Conservation (phyloP, 176 grass and related monocot genomes). For the Dendrocalamus sinicus region DNA sequence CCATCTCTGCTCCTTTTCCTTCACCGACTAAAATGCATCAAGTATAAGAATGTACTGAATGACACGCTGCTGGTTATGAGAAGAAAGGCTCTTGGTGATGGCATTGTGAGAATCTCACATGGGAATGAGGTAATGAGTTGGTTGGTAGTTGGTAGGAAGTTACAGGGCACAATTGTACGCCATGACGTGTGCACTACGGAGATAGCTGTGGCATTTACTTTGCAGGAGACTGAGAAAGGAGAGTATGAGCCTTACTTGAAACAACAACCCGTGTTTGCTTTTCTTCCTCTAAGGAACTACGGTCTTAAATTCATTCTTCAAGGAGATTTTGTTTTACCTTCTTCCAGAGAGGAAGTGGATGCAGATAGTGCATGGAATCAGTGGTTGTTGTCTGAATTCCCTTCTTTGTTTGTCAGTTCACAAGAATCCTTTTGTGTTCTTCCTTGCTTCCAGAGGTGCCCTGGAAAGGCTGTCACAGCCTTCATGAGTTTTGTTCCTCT, state of each 20-base stretch:
- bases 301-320: slow-evolving; percentile 98
- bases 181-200: slow-evolving; percentile 83
- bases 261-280: slow-evolving; percentile 95
- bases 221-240: slow-evolving; percentile 69
- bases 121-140: slow-evolving; percentile 85
- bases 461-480: slow-evolving; percentile 82
- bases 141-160: slow-evolving; percentile 77
- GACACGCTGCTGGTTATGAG: slow-evolving; percentile 68
- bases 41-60: slow-evolving; percentile 78
- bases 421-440: slow-evolving; percentile 83
- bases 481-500: slow-evolving; percentile 98
- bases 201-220: slow-evolving; percentile 88
- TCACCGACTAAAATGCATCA: slow-evolving; percentile 81
- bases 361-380: slow-evolving; percentile 98
- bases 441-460: slow-evolving; percentile 67
- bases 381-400: slow-evolving; percentile 92
- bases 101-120: slow-evolving; percentile 91
- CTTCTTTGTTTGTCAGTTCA: slow-evolving; percentile 74
- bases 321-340: slow-evolving; percentile 92
- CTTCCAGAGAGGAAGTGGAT: slow-evolving; percentile 99
- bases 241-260: slow-evolving; percentile 72
- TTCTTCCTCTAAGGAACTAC: slow-evolving; percentile 92
- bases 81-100: slow-evolving; percentile 74
- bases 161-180: slow-evolving; percentile 63
- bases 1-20: slow-evolving; percentile 94